A percentile compares a stretch with the other conserved stretches of the same genome.
Evolutionary conservation across 805 yeast species (phyloP).

Genomic region (Lipomyces starkeyi): DNA sequence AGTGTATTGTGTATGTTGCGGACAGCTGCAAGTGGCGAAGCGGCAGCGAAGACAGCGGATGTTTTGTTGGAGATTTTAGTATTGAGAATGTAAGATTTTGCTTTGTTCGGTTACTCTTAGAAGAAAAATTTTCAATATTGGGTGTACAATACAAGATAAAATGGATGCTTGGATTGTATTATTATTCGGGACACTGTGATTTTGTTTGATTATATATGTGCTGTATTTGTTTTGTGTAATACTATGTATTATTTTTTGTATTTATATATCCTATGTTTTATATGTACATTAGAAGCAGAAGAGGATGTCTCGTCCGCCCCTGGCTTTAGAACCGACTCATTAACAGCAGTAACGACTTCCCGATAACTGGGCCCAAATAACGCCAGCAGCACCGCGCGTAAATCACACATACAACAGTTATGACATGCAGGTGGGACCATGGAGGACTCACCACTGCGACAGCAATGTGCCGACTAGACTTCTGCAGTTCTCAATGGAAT

Average conservation of each 20-base stretch:
- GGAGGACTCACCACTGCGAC: too few relatives aligned
- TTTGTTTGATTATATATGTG: conserved; percentile 13
- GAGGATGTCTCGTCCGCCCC: not conserved
- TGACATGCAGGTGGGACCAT: too few relatives aligned
- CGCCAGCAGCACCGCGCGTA: too few relatives aligned
- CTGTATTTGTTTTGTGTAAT: conserved; percentile 5
- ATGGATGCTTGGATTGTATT: not conserved
- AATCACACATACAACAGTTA: too few relatives aligned
- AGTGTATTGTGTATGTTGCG: conserved; percentile 21
- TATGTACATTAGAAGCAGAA: not conserved
- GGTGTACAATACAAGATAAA: not conserved
- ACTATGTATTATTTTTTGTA: conserved; percentile 7
- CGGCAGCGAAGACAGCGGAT: conserved; percentile 20
- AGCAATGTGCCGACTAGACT: too few relatives aligned
- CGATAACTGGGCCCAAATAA: too few relatives aligned
- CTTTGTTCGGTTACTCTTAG: not conserved
- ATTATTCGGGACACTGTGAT: conserved; percentile 2
- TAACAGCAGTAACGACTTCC: too few relatives aligned
- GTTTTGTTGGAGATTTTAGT: conserved; percentile 26
- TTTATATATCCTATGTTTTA: conserved; percentile 12
- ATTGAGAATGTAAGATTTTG: conserved; percentile 18
- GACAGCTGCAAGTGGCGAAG: conserved; percentile 14
- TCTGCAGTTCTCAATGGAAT: too few relatives aligned
- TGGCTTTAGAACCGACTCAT: too few relatives aligned
- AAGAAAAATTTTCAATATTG: not conserved